Evolutionary conservation across 495 filamentous ascomycete genomes (phyloP).

Genomic region (Neurospora tetraspora): DNA sequence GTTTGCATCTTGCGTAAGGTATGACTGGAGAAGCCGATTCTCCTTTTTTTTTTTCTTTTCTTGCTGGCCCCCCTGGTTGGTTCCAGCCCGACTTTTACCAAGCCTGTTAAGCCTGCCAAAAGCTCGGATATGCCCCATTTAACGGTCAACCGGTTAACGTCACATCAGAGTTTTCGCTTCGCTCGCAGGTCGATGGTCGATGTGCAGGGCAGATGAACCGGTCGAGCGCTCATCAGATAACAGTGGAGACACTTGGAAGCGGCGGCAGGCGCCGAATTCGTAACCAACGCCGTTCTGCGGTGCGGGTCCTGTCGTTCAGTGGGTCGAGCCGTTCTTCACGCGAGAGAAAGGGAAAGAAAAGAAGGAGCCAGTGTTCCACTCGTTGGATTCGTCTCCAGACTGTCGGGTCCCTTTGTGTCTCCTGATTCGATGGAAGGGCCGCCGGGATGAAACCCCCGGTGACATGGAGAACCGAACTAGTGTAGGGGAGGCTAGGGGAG

Average conservation of each 20-base stretch:
- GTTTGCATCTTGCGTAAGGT: not conserved
- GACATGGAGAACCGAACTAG: not conserved
- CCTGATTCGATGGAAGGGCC: not conserved
- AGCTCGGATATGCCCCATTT: not conserved
- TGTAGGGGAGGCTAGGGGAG: not conserved
- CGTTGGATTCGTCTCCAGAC: not conserved
- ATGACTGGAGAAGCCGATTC: not conserved
- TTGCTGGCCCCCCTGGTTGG: not conserved
- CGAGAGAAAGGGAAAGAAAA: not conserved
- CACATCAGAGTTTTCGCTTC: not conserved
- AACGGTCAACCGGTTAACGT: not conserved
- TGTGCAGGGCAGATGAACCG: not conserved
- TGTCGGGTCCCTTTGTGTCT: not conserved
- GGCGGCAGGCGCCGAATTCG: not conserved
- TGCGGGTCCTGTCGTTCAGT: not conserved
- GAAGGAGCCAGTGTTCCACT: not conserved
- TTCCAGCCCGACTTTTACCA: not conserved
- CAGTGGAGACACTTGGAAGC: not conserved
- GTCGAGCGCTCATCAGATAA: not conserved
- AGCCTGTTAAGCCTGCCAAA: not conserved
- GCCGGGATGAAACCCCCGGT: not conserved
- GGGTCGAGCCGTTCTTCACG: not conserved
- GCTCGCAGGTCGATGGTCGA: not conserved
- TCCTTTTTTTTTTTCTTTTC: not conserved
- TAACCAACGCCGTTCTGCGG: not conserved